phyloP scores from a whole-genome alignment of 768 basidiomycete species.

The Pleurotus tuoliensis region DNA sequence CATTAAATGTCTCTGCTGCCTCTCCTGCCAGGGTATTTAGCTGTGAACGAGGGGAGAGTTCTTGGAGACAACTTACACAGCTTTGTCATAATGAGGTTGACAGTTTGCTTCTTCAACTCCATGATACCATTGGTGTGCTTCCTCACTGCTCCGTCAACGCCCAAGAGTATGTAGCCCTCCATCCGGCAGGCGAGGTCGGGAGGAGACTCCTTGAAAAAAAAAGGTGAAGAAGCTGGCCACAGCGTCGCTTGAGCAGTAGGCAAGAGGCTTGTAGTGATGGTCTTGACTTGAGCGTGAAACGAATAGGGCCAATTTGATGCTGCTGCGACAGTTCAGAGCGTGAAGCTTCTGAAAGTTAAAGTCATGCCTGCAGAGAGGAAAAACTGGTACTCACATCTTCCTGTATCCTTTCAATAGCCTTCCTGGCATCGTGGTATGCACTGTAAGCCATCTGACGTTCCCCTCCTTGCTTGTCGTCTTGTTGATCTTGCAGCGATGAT shows the following conservation, averaged over 20 bases:
- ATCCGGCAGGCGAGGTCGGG: conserved; percentile 3
- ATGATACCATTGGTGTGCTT: not conserved
- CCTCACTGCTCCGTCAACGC: conserved; percentile 10
- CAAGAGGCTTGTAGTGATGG: not conserved
- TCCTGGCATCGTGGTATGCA: conserved; percentile 6
- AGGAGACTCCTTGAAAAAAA: not conserved
- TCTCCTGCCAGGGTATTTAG: not conserved
- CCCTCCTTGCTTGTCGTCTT: conserved; percentile 1
- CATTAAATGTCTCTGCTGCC: not conserved
- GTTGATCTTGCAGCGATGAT: not conserved
- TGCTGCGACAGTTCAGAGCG: conserved; percentile 7
- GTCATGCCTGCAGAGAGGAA: not conserved
- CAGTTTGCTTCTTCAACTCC: conserved; percentile 1
- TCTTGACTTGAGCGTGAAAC: not conserved
- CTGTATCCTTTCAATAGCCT: conserved; percentile 1
- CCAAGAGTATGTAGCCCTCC: conserved; percentile 9
- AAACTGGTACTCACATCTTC: conserved; percentile 6
- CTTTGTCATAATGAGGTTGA: not conserved
- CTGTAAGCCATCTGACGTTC: not conserved
- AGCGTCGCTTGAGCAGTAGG: not conserved
- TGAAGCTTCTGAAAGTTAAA: conserved; percentile 3
- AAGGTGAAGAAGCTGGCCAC: conserved; percentile 4
- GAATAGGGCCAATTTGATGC: conserved; percentile 6
- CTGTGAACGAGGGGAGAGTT: not conserved
- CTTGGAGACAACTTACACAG: conserved; percentile 2